phyloP scores from a whole-genome alignment of 345 rosid species.

The Punica granatum region DNA sequence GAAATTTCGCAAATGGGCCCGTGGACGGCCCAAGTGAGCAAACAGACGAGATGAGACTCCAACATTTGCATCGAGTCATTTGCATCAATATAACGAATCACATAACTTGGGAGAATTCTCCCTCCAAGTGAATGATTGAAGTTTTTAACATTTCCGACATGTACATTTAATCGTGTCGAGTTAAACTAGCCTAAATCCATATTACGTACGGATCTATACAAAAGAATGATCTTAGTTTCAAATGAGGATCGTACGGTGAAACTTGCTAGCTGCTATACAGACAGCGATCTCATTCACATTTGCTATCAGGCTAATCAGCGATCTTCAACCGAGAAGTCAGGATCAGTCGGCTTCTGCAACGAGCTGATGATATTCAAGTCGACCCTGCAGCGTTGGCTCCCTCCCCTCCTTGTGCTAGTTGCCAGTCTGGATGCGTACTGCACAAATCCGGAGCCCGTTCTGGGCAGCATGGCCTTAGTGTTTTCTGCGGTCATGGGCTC shows the following conservation, averaged over 20 bases:
- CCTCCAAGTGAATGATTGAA: too few relatives aligned
- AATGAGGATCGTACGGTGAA: background rate
- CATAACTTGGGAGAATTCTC: too few relatives aligned
- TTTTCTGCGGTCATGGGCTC: background rate
- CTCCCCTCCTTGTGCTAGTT: slow-evolving; percentile 23
- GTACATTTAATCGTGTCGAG: background rate
- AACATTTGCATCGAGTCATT: too few relatives aligned
- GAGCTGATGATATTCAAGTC: slow-evolving; percentile 15
- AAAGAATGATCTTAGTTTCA: background rate
- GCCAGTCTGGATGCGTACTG: slow-evolving; percentile 17
- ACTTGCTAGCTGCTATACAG: background rate
- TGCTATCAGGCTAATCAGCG: slow-evolving; percentile 5
- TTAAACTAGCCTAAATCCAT: background rate
- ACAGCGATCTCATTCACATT: background rate
- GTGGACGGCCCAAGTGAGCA: too few relatives aligned
- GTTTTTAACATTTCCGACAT: too few relatives aligned
- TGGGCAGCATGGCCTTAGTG: background rate
- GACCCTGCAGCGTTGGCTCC: slow-evolving; percentile 23
- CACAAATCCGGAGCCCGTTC: slow-evolving; percentile 9
- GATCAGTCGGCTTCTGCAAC: slow-evolving; percentile 38
- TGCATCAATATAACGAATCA: too few relatives aligned
- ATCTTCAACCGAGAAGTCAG: slow-evolving; percentile 31
- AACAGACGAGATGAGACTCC: too few relatives aligned
- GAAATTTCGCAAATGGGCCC: too few relatives aligned
- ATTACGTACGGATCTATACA: background rate